A percentile compares a stretch with the other conserved stretches of the same genome.
These are phyloP conservation scores for Mycena rebaudengoi DNA, from an alignment of 768 basidiomycete species.

Conservation along the genomic window DNA sequence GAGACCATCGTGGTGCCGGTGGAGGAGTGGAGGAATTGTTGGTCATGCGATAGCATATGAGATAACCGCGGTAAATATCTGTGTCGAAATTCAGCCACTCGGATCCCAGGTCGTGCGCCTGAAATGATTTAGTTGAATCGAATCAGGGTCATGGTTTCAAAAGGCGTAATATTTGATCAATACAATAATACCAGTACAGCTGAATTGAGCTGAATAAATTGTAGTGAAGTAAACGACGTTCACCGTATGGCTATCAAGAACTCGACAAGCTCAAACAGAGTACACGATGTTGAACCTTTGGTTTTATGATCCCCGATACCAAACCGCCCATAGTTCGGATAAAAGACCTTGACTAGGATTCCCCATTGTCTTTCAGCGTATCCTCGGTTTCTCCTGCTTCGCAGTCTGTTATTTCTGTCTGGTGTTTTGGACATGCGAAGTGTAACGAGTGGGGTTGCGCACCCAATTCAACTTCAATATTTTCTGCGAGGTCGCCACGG, in stretches of 20 bases:
- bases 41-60: too few species aligned
- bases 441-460: constrained; percentile 7
- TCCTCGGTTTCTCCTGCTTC: constrained; percentile 1
- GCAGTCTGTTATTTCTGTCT: neutral
- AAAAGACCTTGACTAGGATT: neutral
- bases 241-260: constrained; percentile 1
- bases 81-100: too few species aligned
- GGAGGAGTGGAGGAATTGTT: too few species aligned
- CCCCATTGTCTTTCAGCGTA: neutral
- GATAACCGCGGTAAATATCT: too few species aligned
- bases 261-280: neutral
- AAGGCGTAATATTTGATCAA: constrained; percentile 2
- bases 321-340: neutral
- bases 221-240: neutral
- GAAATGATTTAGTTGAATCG: too few species aligned
- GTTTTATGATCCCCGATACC: neutral
- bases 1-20: too few species aligned
- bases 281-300: neutral
- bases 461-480: neutral
- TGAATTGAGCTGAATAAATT: neutral
- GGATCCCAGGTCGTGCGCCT: too few species aligned
- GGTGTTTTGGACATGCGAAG: constrained; percentile 1
- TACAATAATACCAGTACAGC: constrained; percentile 4
- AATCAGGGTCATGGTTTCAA: too few species aligned
- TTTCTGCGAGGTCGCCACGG: neutral